phyloP scores from a whole-genome alignment of 805 yeast species.

The Wickerhamiella nectarea region DNA sequence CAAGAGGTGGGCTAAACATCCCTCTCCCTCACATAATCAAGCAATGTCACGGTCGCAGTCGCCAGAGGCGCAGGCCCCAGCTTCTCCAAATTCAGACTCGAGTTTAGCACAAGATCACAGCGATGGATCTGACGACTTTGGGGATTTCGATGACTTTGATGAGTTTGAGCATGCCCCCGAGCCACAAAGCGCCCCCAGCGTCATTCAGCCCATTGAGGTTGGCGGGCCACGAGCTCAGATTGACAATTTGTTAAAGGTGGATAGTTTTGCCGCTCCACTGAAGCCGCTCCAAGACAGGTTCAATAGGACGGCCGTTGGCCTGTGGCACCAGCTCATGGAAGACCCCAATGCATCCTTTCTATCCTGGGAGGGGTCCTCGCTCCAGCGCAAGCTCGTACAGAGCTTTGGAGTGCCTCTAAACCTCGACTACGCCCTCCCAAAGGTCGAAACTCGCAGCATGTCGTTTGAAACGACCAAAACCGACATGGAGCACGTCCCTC shows the following conservation, averaged over 20 bases:
- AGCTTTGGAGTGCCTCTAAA: constrained; percentile 63
- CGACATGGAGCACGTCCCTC: constrained; percentile 15
- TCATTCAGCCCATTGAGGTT: constrained; percentile 2
- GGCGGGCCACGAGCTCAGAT: neutral
- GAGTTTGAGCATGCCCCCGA: constrained; percentile 18
- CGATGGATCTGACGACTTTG: constrained; percentile 18
- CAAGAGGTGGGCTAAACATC: too few relatives aligned
- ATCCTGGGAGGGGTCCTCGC: constrained; percentile 56
- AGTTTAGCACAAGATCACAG: too few relatives aligned
- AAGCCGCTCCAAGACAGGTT: constrained; percentile 1
- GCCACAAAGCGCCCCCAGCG: too few relatives aligned
- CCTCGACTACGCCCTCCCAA: constrained; percentile 40
- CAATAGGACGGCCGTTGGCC: constrained; percentile 19
- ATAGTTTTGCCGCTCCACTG: neutral
- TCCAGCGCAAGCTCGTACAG: constrained; percentile 48
- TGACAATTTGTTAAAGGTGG: neutral
- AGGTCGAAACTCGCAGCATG: constrained; percentile 15
- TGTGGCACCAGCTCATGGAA: constrained; percentile 36
- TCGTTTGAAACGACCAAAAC: constrained; percentile 17
- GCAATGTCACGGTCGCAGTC: too few relatives aligned
- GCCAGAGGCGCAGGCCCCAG: too few relatives aligned
- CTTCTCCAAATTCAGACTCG: too few relatives aligned
- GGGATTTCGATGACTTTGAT: constrained; percentile 27
- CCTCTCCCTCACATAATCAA: too few relatives aligned
- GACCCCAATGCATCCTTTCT: constrained; percentile 41